Evolutionary conservation across 2,329 filamentous ascomycete genomes (phyloP), one percentile per base, ranked within the genome.

Genomic region (Cryphonectria nitschkei): DNA sequence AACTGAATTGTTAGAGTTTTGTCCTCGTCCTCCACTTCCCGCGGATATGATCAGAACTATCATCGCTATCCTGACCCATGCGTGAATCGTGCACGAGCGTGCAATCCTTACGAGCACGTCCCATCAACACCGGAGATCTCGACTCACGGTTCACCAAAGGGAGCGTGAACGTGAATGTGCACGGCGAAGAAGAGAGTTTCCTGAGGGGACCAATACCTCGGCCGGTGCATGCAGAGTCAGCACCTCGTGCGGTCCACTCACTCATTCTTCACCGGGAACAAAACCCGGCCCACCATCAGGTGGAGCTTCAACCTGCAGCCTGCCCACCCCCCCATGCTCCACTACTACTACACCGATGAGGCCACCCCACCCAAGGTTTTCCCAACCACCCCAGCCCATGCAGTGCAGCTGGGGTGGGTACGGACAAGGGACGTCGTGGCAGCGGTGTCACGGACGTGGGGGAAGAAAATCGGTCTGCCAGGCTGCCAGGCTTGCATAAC

Each of bases 391-490:
- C 54, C 54, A 32, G 54, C 54, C 54, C 54, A 19, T 58, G 58
- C 32, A 39, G 11, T 61, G 58, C 58, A 39, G 58, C 32, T 39
- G 58, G 22, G 2, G 32, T 34, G 58, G 58, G 34, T 39, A 61
- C 29, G 26, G 54, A 19, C 60, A 16, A n/a, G 67, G 67, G 46
- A 26, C 63, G 60, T 61, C 67, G 67, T 68, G 58, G 67, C 67
- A 68, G 60, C 67, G 67, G 60, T 68, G 67, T 63, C 67, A 64
- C 67, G 67, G 67, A 68, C 67, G 60, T 68, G 67, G 58, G 65
- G 26, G 32, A 62, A 37, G 61, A 29, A 41, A 37, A 39, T 64
- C 37, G 61, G 41, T 64, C 61, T 64, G 61, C 61, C n/a, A 46
- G 61, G 37, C 58, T 68, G 66, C 41, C 26, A 32, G 32, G 54